Conservation (phyloP, 306 rosid genomes). For the Vicia villosa region DNA sequence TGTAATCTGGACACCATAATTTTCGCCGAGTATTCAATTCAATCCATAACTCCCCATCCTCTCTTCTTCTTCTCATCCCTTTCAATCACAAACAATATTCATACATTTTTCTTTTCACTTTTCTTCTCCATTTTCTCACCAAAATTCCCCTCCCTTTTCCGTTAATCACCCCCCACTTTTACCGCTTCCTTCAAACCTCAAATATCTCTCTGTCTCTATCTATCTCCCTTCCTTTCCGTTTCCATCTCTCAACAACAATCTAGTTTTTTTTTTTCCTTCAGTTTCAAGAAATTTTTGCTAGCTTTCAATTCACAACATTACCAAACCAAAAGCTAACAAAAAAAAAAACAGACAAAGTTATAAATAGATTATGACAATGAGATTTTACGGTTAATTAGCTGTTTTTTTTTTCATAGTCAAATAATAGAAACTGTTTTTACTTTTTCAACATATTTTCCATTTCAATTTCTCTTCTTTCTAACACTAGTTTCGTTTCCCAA, state of each 20-base stretch:
- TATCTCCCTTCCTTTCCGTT: background rate
- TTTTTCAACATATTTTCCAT: constrained; percentile 25
- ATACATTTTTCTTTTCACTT: background rate
- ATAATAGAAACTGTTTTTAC: constrained; percentile 52
- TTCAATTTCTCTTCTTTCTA: constrained; percentile 33
- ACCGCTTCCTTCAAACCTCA: background rate
- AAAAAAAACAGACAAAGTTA: background rate
- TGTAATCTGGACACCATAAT: constrained; percentile 6
- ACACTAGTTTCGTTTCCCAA: constrained; percentile 49
- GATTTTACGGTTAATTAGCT: constrained; percentile 51
- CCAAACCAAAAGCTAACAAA: constrained; percentile 44
- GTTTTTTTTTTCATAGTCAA: constrained; percentile 40
- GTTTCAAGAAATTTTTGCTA: constrained; percentile 37
- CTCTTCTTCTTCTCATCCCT: background rate
- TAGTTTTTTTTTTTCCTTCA: background rate
- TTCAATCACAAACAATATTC: background rate
- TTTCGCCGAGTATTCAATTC: constrained; percentile 25
- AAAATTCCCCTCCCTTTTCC: constrained; percentile 29
- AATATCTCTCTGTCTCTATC: background rate
- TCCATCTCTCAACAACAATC: too few relatives aligned
- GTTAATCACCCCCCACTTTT: constrained; percentile 8
- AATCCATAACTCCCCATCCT: background rate
- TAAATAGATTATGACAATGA: constrained; percentile 14
- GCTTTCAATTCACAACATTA: constrained; percentile 50
- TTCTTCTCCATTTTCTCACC: constrained; percentile 34